phyloP scores from a whole-genome alignment of 2,329 filamentous ascomycete species.

The Grosmannia clavigera region DNA sequence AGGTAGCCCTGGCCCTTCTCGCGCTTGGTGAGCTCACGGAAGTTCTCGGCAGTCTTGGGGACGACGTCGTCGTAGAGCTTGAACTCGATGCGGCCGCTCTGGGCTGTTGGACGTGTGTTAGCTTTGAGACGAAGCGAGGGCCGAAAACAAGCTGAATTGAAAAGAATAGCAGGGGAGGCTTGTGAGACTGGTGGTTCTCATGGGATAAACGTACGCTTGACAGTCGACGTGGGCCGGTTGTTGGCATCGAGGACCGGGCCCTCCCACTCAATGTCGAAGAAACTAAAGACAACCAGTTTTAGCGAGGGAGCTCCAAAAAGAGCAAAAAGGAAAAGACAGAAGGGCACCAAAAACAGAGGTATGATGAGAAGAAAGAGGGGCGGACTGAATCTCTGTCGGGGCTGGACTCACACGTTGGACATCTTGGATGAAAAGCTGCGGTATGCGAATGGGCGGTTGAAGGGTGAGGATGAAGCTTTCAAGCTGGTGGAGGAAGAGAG shows the following conservation, averaged over 20 bases:
- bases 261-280: slow-evolving; percentile 63
- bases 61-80: slow-evolving; percentile 75
- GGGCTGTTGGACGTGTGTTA: slow-evolving; percentile 34
- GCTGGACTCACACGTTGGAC: slow-evolving; percentile 38
- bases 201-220: slow-evolving; percentile 42
- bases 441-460: slow-evolving; percentile 18
- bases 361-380: not conserved
- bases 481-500: slow-evolving; percentile 12
- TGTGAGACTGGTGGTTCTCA: not conserved
- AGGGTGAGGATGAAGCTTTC: slow-evolving; percentile 13
- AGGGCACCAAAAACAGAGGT: not conserved
- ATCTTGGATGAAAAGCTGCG: slow-evolving; percentile 44
- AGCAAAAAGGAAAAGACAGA: not conserved
- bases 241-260: slow-evolving; percentile 57
- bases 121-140: not conserved
- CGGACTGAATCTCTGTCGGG: slow-evolving; percentile 2
- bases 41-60: slow-evolving; percentile 81
- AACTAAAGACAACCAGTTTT: slow-evolving; percentile 27
- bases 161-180: too few relatives aligned
- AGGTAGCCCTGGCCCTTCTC: slow-evolving; percentile 75
- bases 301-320: not conserved
- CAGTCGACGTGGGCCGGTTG: slow-evolving; percentile 37
- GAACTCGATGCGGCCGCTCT: slow-evolving; percentile 67
- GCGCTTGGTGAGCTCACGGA: slow-evolving; percentile 69
- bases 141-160: not conserved